These are phyloP conservation scores for Ceratobasidium sp. DNA, from an alignment of 1,284 basidiomycete genomes.

Conservation along the genomic window DNA sequence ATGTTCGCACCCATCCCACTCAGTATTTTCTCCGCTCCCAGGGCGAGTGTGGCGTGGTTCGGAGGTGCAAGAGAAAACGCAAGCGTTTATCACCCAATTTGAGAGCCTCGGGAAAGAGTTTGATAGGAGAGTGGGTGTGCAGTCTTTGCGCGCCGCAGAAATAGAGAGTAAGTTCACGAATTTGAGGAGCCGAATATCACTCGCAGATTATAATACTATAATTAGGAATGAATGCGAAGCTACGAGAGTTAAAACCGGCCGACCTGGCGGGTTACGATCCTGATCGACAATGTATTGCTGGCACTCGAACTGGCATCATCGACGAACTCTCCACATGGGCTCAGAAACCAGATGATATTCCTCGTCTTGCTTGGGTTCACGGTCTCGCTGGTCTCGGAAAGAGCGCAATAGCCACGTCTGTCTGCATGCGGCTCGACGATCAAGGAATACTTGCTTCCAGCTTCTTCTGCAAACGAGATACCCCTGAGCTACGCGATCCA, in stretches of 20 bases:
- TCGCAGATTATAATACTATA: neutral
- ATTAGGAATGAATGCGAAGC: neutral
- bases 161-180: neutral
- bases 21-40: neutral
- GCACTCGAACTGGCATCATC: no score
- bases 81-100: neutral
- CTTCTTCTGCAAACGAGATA: no score
- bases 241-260: neutral
- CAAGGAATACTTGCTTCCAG: no score
- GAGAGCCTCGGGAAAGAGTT: neutral
- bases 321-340: neutral
- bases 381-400: constrained; percentile 31
- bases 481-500: no score
- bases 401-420: constrained; percentile 13
- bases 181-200: neutral
- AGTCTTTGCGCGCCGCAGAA: neutral
- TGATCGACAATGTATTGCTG: neutral
- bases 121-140: neutral
- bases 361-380: no score
- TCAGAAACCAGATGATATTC: neutral
- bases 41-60: neutral
- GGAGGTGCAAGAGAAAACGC: neutral
- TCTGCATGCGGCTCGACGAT: no score
- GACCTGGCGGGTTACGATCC: neutral
- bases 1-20: neutral